Evolutionary conservation across 495 filamentous ascomycete genomes (phyloP).

Genomic region (Talaromyces proteolyticus): DNA sequence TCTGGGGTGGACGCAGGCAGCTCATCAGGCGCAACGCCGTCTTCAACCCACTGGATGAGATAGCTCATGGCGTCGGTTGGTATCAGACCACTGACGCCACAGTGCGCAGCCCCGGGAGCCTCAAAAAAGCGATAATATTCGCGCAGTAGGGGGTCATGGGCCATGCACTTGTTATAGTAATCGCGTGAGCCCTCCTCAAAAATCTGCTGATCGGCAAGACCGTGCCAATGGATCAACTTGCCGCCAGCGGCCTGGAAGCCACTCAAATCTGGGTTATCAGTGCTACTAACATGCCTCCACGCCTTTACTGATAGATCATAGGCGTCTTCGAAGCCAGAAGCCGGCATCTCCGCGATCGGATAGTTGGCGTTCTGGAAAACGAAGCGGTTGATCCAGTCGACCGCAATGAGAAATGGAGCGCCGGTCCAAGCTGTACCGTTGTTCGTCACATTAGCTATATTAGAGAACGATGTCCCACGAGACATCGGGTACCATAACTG

Average conservation of each 20-base stretch:
- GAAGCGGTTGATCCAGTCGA: slow-evolving; percentile 26
- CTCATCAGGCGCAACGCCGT: slow-evolving; percentile 14
- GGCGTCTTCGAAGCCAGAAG: too few relatives aligned
- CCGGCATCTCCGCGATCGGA: too few relatives aligned
- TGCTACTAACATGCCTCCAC: slow-evolving; percentile 12
- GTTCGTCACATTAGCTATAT: slow-evolving; percentile 9
- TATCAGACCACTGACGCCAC: slow-evolving; percentile 14
- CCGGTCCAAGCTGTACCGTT: slow-evolving; percentile 6
- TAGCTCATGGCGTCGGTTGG: slow-evolving; percentile 10
- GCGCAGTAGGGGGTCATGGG: slow-evolving; percentile 7
- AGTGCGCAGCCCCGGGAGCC: slow-evolving; percentile 24
- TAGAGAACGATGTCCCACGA: slow-evolving; percentile 10
- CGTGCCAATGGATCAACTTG: slow-evolving; percentile 38
- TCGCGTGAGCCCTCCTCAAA: slow-evolving; percentile 8
- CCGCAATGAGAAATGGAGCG: slow-evolving; percentile 9
- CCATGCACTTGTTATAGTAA: slow-evolving; percentile 12
- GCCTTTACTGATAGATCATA: too few relatives aligned
- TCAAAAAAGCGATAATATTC: slow-evolving; percentile 20
- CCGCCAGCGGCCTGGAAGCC: slow-evolving; percentile 23
- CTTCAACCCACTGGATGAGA: slow-evolving; percentile 23
- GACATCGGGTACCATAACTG: slow-evolving; percentile 24
- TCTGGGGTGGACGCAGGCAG: not conserved
- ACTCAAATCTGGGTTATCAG: slow-evolving; percentile 27
- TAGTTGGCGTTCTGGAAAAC: slow-evolving; percentile 22
- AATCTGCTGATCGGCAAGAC: slow-evolving; percentile 15